phyloP scores from a whole-genome alignment of 192 early-diverging fungal genomes.

The Backusella australiensis region DNA sequence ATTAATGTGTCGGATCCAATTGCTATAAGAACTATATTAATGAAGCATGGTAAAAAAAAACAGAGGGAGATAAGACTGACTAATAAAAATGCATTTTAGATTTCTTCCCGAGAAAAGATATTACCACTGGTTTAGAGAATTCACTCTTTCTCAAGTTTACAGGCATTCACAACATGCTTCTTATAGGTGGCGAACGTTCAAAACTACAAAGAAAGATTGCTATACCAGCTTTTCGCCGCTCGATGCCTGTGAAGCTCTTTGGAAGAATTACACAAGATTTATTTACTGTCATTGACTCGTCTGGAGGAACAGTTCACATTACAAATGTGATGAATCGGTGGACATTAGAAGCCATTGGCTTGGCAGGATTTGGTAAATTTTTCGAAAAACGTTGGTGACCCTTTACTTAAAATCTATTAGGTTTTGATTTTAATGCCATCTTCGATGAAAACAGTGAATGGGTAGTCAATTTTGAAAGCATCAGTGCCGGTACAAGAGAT shows the following conservation, averaged over 20 bases:
- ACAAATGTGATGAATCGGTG: constrained; percentile 13
- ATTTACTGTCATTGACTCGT: constrained; percentile 11
- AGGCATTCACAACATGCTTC: neutral
- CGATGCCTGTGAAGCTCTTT: constrained; percentile 27
- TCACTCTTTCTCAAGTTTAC: neutral
- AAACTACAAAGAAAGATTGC: constrained; percentile 12
- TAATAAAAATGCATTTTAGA: neutral
- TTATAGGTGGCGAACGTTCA: neutral
- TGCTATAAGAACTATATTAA: neutral
- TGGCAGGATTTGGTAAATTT: constrained; percentile 30
- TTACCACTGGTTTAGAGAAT: neutral
- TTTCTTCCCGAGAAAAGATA: constrained; percentile 11
- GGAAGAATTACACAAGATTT: constrained; percentile 12
- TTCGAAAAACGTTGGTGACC: neutral
- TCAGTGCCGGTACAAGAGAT: constrained; percentile 43
- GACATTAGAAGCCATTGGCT: constrained; percentile 32
- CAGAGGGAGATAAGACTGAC: too few relatives aligned
- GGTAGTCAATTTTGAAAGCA: constrained; percentile 44
- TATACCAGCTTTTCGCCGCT: constrained; percentile 27
- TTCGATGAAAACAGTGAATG: constrained; percentile 39
- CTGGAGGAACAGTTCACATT: constrained; percentile 2
- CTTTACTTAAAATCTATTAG: neutral
- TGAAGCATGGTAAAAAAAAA: neutral
- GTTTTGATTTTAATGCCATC: constrained; percentile 51
- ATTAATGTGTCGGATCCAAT: neutral